Conservation (phyloP, 2,329 filamentous ascomycete species). For the Penicillium italicum region DNA sequence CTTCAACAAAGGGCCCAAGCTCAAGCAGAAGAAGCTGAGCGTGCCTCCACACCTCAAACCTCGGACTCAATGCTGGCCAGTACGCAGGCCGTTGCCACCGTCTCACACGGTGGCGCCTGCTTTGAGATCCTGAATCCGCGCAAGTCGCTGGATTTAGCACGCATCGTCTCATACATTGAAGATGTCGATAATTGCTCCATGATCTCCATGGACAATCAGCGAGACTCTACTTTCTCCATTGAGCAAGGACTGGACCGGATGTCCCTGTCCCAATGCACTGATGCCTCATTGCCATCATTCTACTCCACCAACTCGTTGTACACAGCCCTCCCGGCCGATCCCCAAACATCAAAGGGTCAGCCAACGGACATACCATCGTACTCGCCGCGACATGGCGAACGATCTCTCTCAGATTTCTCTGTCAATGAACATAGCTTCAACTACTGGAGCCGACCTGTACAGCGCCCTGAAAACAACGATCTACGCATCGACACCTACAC, state of each 20-base stretch:
- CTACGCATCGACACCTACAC: background rate
- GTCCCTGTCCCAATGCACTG: conserved; percentile 25
- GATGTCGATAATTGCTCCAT: conserved; percentile 29
- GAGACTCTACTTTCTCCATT: conserved; percentile 24
- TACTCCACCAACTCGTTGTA: conserved; percentile 23
- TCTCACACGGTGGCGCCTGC: conserved; percentile 34
- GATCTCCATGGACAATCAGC: conserved; percentile 13
- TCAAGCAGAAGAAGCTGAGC: conserved; percentile 19
- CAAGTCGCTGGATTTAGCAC: conserved; percentile 34
- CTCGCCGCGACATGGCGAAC: conserved; percentile 18
- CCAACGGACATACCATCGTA: conserved; percentile 18
- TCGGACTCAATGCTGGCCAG: conserved; percentile 30
- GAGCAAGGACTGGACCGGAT: conserved; percentile 19
- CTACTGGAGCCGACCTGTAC: conserved; percentile 9
- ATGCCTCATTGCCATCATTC: conserved; percentile 23
- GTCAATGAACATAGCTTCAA: conserved; percentile 11
- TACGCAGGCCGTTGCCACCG: conserved; percentile 25
- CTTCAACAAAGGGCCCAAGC: conserved; percentile 21
- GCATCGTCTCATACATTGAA: conserved; percentile 37
- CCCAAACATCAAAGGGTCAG: conserved; percentile 12
- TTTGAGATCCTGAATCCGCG: conserved; percentile 41
- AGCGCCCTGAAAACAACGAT: background rate
- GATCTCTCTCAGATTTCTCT: conserved; percentile 23
- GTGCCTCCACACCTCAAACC: conserved; percentile 14
- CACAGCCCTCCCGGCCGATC: conserved; percentile 8